These are phyloP conservation scores for Fusarium phyllophilum DNA, from an alignment of 2,329 filamentous ascomycete species.

Conservation along the genomic window DNA sequence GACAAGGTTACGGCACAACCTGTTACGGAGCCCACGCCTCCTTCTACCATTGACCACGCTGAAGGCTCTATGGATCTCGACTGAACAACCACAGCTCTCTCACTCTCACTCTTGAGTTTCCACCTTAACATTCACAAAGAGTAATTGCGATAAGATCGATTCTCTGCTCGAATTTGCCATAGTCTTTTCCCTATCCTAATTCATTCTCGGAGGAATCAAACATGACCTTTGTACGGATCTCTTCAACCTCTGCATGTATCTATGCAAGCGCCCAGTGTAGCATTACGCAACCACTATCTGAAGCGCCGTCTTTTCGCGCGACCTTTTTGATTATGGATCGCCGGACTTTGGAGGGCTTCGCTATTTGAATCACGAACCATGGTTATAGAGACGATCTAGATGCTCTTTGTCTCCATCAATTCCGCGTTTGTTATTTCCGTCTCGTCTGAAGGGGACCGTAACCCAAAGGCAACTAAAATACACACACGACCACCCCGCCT, in stretches of 20 bases:
- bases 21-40: constrained; percentile 53
- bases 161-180: constrained; percentile 31
- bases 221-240: constrained; percentile 24
- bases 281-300: background rate
- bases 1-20: constrained; percentile 47
- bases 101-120: background rate
- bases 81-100: constrained; percentile 30
- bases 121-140: constrained; percentile 1
- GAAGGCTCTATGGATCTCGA: constrained; percentile 55
- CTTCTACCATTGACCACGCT: constrained; percentile 53
- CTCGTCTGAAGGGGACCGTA: constrained; percentile 5
- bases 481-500: background rate
- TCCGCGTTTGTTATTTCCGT: constrained; percentile 3
- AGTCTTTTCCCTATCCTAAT: constrained; percentile 17
- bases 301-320: background rate
- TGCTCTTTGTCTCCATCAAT: constrained; percentile 23
- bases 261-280: background rate
- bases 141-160: constrained; percentile 31
- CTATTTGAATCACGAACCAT: constrained; percentile 39
- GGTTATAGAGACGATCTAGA: constrained; percentile 42
- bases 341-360: constrained; percentile 38
- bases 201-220: constrained; percentile 22
- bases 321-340: constrained; percentile 33
- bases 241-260: background rate
- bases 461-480: background rate